Percentiles rank a stretch among this genome's conserved stretches.
Conservation (phyloP, 805 yeast genomes). For the Sugiyamaella valdiviana region DNA sequence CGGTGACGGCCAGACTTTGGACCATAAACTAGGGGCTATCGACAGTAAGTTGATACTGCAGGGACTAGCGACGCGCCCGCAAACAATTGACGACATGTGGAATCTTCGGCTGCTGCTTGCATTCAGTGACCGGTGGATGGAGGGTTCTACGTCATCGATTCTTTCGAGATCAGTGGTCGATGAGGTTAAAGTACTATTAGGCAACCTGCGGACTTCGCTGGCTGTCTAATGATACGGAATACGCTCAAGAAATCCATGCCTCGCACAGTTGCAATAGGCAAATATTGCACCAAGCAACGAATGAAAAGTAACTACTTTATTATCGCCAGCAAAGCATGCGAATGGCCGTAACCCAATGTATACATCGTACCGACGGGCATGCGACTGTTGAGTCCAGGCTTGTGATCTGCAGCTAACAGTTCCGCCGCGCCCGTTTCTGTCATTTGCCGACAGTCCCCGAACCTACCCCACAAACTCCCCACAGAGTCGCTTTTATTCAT, state of each 20-base stretch:
- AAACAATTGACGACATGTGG: conserved; percentile 51
- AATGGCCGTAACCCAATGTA: background rate
- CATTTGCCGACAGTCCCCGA: no score
- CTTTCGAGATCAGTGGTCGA: conserved; percentile 11
- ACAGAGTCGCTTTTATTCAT: no score
- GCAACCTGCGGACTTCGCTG: background rate
- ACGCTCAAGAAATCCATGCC: no score
- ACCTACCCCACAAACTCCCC: no score
- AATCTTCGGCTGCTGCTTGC: conserved; percentile 56
- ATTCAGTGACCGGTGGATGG: conserved; percentile 42
- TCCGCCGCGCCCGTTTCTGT: no score
- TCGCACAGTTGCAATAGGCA: no score
- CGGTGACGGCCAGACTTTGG: background rate
- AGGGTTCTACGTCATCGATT: background rate
- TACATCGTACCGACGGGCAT: no score
- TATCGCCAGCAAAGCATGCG: background rate
- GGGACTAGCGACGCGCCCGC: conserved; percentile 39
- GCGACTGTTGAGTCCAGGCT: no score
- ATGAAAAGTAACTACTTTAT: no score
- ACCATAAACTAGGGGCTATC: conserved; percentile 33
- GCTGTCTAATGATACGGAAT: background rate
- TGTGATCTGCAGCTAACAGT: no score
- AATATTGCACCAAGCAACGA: no score
- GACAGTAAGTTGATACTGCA: conserved; percentile 53
- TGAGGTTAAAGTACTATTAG: conserved; percentile 10